Evolutionary conservation across 371 early-diverging fungal species (phyloP).

Genomic region (Parasitella parasitica): DNA sequence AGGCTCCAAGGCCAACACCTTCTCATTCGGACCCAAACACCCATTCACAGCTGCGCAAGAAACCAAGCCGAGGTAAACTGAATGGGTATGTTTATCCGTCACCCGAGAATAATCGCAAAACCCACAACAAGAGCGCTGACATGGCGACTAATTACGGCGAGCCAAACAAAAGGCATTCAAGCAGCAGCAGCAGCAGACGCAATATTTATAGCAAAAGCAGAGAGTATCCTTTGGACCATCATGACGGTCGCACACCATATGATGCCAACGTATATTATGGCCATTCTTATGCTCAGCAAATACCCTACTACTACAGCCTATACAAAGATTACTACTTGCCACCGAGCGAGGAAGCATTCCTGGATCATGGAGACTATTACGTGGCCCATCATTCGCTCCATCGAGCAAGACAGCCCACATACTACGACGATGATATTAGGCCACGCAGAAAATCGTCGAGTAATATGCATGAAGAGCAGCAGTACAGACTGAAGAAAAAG

Average conservation of each 20-base stretch:
- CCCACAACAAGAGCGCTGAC: background rate
- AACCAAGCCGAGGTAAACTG: background rate
- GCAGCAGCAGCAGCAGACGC: too few species aligned
- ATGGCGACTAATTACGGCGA: background rate
- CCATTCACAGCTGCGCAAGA: background rate
- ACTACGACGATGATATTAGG: background rate
- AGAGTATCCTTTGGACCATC: background rate
- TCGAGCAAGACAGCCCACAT: background rate
- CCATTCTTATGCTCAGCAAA: background rate
- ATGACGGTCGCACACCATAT: background rate
- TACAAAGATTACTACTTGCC: too few species aligned
- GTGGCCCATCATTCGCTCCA: background rate
- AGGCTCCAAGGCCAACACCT: background rate
- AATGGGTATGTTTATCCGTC: background rate
- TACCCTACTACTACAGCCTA: background rate
- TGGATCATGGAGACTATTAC: background rate
- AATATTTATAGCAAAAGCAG: background rate
- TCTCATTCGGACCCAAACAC: constrained; percentile 5
- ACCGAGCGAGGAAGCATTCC: background rate
- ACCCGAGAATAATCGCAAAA: background rate
- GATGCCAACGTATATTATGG: background rate
- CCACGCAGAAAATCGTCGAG: constrained; percentile 14
- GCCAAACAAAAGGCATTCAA: background rate
- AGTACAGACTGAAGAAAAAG: constrained; percentile 1
- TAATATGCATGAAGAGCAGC: background rate